Base-by-base conservation (phyloP, 352 stramenopile genomes). In the Pythium biforme region DNA sequence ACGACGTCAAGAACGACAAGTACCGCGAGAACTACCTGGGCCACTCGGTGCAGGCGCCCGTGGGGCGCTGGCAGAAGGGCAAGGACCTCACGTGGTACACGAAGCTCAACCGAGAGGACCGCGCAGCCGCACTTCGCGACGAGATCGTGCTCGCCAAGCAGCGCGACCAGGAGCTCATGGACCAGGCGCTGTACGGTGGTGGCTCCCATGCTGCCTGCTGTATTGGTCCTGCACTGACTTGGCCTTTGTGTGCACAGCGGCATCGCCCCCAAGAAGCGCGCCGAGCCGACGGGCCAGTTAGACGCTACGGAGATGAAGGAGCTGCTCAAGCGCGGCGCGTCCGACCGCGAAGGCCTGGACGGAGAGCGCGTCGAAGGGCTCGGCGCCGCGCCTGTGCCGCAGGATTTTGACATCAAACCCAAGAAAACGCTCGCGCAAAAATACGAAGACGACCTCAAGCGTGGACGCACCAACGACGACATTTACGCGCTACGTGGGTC, bases 1-100 rank as follows among this genome's bases (percentile, higher is more conserved):
- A 97, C 26, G 90, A 97, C 70, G 90, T 97, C 25, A 97, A 97
- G 79, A 90, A 87, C 58, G 90, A 97, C 73, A 95, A 97, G 71
- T 93, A 97, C 64, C 80, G 90, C 23, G 90, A 97, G 55, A 95
- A 96, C 64, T 97, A 97, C 65, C 52, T 97, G 31, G 90, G 90
- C 22, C 81, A 97, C 64, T 96, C 86, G 54, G 67, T 97, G 45
- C 73, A 92, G 45, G 89, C 89, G 33, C 86, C 90, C 15, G 88
- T 97, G 26, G 90, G 89, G 27, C 79, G 88, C 23, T 97, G 90
- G 90, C 86, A 94, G 61, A 95, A 90, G 74, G 77, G 70, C 47
- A 97, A 96, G 55, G 90, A 97, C 69, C 67, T 97, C 11, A 83
- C 83, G 60, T 97, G 90, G 90, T 97, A 96, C 59, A 74, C 79